Base-by-base conservation (phyloP, 176 grass and related monocot species). In the Oropetium thomaeum region DNA sequence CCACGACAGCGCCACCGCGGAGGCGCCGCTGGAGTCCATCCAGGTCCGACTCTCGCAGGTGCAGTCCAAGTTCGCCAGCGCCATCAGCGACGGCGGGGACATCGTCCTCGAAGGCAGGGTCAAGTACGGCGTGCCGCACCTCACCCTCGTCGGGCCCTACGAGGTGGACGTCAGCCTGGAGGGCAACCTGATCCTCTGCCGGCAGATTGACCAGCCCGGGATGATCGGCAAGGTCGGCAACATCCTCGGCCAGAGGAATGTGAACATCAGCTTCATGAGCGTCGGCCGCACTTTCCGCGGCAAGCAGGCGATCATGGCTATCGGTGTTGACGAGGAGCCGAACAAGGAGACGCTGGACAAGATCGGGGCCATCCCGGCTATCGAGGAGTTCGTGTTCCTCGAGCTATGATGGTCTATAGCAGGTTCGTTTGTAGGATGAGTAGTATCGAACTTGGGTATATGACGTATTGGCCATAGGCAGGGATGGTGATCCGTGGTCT, bases 211-310 rank as follows among this genome's bases (percentile, higher is more conserved):
- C 64, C 91, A 95, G 75, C 96, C 96, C 0, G 87, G 96, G 12
- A 92, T 96, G 84, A 99, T 99, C 39, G 96, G 91, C n/a, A 81
- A 79, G 35, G 96, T 99, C 25, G 96, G 96, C 0, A 86, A 84
- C 71, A 92, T 95, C 78, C 76, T 99, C 19, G 96, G 84, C 3
- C 67, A 87, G 52, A 77, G 70, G 76, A 99, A 96, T 41, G 88
- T 99, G 20, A 99, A 99, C 57, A 86, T 99, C 22, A 99, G 77
- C 68, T 99, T 95, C 79, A 99, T 99, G 96, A 99, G 96, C 34
- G 96, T 99, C 12, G 96, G 91, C 16, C 83, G 96, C 33, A 99
- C 82, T 30, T 88, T 72, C 74, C 85, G 90, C 3, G 84, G 96
- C 26, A 95, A 95, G 70, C 89, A 92, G 49, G 96, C 96, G 0